Evolutionary conservation across 495 filamentous ascomycete species (phyloP).

Genomic region (Lepraria neglecta): DNA sequence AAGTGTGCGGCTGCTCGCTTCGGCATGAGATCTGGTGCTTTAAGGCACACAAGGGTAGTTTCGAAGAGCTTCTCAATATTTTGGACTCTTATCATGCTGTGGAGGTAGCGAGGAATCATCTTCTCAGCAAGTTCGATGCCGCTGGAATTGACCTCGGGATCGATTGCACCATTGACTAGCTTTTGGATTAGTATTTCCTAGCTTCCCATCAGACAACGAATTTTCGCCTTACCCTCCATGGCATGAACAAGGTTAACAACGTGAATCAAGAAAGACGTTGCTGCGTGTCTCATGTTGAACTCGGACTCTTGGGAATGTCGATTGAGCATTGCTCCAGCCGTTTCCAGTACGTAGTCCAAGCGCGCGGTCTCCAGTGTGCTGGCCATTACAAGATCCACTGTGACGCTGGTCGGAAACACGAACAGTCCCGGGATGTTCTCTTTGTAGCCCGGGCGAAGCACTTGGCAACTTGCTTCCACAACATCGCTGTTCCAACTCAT

Average conservation of each 20-base stretch:
- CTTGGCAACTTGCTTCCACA: constrained; percentile 67
- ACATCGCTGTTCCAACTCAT: constrained; percentile 53
- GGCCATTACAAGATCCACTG: constrained; percentile 63
- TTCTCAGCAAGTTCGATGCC: constrained; percentile 66
- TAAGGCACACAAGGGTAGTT: constrained; percentile 67
- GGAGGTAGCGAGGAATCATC: constrained; percentile 57
- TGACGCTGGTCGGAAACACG: constrained; percentile 63
- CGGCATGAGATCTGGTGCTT: constrained; percentile 67
- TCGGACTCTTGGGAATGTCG: constrained; percentile 50
- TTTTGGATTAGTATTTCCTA: constrained; percentile 23
- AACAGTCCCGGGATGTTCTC: constrained; percentile 72
- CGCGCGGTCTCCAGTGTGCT: constrained; percentile 59
- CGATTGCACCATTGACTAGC: constrained; percentile 49
- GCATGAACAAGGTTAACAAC: constrained; percentile 58
- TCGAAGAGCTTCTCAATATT: constrained; percentile 64
- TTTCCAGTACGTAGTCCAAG: constrained; percentile 66
- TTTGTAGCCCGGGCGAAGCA: constrained; percentile 71
- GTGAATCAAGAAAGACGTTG: constrained; percentile 55
- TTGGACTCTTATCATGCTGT: constrained; percentile 48
- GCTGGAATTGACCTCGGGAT: constrained; percentile 75
- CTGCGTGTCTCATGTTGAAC: constrained; percentile 39
- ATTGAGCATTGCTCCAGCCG: constrained; percentile 68
- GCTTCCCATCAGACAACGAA: constrained; percentile 10
- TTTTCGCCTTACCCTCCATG: constrained; percentile 48
- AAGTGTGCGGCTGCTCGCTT: constrained; percentile 74